These are phyloP conservation scores for Iris pallida DNA, from an alignment of 116 monocot genomes.

Conservation along the genomic window DNA sequence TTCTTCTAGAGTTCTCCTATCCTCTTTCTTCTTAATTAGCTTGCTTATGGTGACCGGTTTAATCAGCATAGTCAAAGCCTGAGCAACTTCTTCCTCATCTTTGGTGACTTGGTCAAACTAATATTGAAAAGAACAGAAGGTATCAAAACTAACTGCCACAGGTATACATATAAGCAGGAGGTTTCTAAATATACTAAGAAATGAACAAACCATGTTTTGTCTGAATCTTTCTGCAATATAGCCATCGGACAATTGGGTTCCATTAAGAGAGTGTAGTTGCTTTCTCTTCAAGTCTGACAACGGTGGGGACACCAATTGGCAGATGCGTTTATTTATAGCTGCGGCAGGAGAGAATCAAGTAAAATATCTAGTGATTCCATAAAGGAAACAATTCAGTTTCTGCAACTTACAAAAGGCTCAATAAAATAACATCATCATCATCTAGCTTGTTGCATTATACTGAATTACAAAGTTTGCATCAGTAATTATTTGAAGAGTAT, in stretches of 20 bases:
- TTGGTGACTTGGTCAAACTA: constrained; percentile 2
- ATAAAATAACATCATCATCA: neutral
- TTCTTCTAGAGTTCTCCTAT: constrained; percentile 9
- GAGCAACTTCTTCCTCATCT: constrained; percentile 10
- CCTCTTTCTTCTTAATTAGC: neutral
- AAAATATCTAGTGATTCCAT: neutral
- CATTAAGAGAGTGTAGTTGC: neutral
- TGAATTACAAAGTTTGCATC: neutral
- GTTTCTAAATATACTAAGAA: neutral
- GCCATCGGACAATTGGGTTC: neutral
- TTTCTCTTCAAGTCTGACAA: neutral
- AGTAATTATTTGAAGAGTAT: neutral
- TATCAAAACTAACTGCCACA: too few species aligned
- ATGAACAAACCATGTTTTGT: constrained; percentile 8
- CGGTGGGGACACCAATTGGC: neutral
- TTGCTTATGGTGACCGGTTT: neutral
- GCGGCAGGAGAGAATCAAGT: neutral
- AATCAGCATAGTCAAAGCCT: constrained; percentile 24
- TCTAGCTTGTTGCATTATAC: neutral
- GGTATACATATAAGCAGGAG: neutral
- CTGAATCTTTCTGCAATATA: constrained; percentile 1
- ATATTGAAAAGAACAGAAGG: neutral
- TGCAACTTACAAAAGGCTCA: neutral
- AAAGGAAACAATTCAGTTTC: neutral
- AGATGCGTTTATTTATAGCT: neutral